Conservation (phyloP, 1,284 basidiomycete species). For the Dichomitus squalens region DNA sequence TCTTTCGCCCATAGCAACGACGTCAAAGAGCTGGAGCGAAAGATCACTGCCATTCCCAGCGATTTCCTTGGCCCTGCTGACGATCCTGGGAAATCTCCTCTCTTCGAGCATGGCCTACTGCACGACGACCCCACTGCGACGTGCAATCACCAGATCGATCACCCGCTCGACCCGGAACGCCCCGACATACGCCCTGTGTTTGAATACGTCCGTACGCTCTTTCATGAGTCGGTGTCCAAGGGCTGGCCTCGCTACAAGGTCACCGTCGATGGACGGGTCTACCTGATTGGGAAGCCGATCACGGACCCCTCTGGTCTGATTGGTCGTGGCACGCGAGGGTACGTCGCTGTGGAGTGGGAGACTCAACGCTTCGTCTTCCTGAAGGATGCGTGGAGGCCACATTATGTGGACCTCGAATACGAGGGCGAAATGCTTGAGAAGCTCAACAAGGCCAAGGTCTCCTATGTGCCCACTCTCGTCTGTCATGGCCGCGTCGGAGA, state of each 20-base stretch:
- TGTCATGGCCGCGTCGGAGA: neutral
- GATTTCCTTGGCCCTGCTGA: neutral
- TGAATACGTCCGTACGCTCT: constrained; percentile 8
- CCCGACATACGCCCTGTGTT: neutral
- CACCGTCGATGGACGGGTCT: neutral
- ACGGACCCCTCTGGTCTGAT: neutral
- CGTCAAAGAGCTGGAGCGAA: neutral
- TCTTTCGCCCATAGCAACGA: neutral
- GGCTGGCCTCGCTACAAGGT: constrained; percentile 7
- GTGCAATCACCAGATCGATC: too few relatives aligned
- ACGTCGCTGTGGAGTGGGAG: constrained; percentile 1
- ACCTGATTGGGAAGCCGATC: neutral
- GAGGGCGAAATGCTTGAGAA: neutral
- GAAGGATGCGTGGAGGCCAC: constrained; percentile 2
- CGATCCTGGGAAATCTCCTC: neutral
- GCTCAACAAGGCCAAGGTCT: neutral
- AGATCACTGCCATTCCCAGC: neutral
- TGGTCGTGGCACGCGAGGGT: constrained; percentile 3
- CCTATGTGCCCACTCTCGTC: neutral
- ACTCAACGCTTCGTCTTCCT: constrained; percentile 4
- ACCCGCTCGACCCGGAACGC: neutral
- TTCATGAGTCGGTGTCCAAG: neutral
- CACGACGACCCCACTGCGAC: neutral
- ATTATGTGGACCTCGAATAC: neutral
- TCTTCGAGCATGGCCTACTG: neutral